Conservation (phyloP, 495 filamentous ascomycete genomes). For the Neurospora sp. region DNA sequence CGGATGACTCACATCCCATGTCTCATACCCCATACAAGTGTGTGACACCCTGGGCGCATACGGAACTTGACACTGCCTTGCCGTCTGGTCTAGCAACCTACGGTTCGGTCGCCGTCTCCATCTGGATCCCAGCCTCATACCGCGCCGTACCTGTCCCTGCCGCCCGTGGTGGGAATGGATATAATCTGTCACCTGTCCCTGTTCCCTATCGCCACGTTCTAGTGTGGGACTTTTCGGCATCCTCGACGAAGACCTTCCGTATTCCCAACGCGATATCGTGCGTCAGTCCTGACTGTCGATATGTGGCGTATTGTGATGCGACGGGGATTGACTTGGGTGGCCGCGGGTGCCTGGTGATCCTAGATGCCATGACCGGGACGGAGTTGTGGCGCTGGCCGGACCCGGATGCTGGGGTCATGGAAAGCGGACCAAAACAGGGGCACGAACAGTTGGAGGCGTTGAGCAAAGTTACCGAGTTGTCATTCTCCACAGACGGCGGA, state of each 20-base stretch:
- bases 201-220: constrained; percentile 23
- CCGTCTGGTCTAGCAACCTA: constrained; percentile 23
- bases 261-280: constrained; percentile 26
- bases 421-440: constrained; percentile 6
- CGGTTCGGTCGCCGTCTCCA: constrained; percentile 23
- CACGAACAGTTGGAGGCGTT: constrained; percentile 19
- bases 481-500: constrained; percentile 22
- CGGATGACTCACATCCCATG: background rate
- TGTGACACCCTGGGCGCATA: constrained; percentile 28
- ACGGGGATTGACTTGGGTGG: constrained; percentile 20
- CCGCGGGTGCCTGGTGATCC: constrained; percentile 18
- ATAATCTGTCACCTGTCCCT: constrained; percentile 18
- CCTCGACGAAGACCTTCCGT: constrained; percentile 22
- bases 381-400: constrained; percentile 26
- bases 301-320: constrained; percentile 23
- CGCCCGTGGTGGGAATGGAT: constrained; percentile 14
- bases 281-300: constrained; percentile 26
- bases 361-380: constrained; percentile 24
- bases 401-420: constrained; percentile 6
- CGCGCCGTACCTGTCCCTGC: constrained; percentile 22
- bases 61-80: constrained; percentile 26
- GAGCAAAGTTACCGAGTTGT: constrained; percentile 20
- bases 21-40: constrained; percentile 22
- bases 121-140: constrained; percentile 28
- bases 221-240: constrained; percentile 26